Evolutionary conservation across 108 stramenopile species (phyloP).

Genomic region (Skeletonema tropicum): DNA sequence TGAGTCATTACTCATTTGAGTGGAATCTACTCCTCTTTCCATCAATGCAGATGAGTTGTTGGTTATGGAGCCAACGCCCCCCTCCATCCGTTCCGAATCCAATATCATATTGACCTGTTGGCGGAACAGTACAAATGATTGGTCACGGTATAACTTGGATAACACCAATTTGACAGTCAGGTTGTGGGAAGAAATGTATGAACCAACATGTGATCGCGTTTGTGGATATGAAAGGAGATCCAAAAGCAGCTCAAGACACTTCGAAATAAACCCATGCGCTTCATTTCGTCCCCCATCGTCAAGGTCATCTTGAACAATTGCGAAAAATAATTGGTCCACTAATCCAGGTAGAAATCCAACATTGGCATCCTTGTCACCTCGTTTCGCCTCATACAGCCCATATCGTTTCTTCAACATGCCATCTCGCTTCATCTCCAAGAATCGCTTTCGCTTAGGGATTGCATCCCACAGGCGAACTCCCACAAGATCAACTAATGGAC

Average conservation of each 20-base stretch:
- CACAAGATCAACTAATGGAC: constrained; percentile 33
- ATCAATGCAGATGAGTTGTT: background rate
- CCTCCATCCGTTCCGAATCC: constrained; percentile 44
- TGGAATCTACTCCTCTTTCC: background rate
- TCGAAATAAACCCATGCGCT: constrained; percentile 26
- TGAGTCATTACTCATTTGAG: constrained; percentile 6
- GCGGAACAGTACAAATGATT: constrained; percentile 22
- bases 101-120: constrained; percentile 41
- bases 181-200: constrained; percentile 37
- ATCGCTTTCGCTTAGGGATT: constrained; percentile 13
- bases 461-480: constrained; percentile 36
- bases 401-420: constrained; percentile 40
- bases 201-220: constrained; percentile 31
- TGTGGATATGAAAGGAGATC: constrained; percentile 47
- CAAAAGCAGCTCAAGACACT: constrained; percentile 38
- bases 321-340: constrained; percentile 18
- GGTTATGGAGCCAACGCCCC: background rate
- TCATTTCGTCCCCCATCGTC: background rate
- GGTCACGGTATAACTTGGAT: constrained; percentile 29
- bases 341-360: constrained; percentile 30
- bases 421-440: constrained; percentile 34
- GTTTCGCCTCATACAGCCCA: constrained; percentile 24
- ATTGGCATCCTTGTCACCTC: background rate
- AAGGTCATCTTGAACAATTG: constrained; percentile 10
- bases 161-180: constrained; percentile 23